Evolutionary conservation across 768 basidiomycete genomes (phyloP).

Genomic region (Amanita pseudoporphyria): DNA sequence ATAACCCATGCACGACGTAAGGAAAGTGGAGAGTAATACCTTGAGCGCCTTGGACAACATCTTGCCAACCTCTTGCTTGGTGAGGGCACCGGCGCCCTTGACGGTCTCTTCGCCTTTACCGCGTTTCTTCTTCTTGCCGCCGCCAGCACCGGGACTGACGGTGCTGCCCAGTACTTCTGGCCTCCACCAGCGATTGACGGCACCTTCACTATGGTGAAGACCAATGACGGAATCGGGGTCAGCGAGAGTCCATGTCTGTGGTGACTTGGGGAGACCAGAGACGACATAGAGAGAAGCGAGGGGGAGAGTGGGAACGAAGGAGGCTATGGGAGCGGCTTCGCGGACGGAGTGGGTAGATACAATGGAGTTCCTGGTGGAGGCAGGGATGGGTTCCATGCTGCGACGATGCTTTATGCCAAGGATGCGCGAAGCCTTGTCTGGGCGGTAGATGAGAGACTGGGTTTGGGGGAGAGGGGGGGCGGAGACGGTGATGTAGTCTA

Average conservation of each 20-base stretch:
- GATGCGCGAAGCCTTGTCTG: slow-evolving; percentile 71
- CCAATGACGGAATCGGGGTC: slow-evolving; percentile 78
- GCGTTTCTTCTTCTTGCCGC: slow-evolving; percentile 65
- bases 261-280: slow-evolving; percentile 81
- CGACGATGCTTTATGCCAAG: slow-evolving; percentile 66
- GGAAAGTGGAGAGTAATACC: slow-evolving; percentile 21
- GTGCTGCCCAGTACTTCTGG: slow-evolving; percentile 88
- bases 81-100: slow-evolving; percentile 74
- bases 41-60: slow-evolving; percentile 90
- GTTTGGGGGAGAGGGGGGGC: slow-evolving; percentile 21
- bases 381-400: slow-evolving; percentile 83
- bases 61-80: slow-evolving; percentile 81
- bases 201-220: slow-evolving; percentile 75
- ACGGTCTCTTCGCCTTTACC: slow-evolving; percentile 53
- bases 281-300: slow-evolving; percentile 82
- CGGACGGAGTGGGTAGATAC: slow-evolving; percentile 65
- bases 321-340: slow-evolving; percentile 44
- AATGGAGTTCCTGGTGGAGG: slow-evolving; percentile 64
- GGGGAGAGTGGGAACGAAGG: slow-evolving; percentile 63
- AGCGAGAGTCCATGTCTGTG: slow-evolving; percentile 83
- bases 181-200: slow-evolving; percentile 84
- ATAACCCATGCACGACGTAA: neutral
- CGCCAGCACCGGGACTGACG: slow-evolving; percentile 75
- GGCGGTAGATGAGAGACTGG: slow-evolving; percentile 31
- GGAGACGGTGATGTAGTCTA: slow-evolving; percentile 61